phyloP scores from a whole-genome alignment of 2,329 filamentous ascomycete genomes.

The Plectosphaerella cucumerina region DNA sequence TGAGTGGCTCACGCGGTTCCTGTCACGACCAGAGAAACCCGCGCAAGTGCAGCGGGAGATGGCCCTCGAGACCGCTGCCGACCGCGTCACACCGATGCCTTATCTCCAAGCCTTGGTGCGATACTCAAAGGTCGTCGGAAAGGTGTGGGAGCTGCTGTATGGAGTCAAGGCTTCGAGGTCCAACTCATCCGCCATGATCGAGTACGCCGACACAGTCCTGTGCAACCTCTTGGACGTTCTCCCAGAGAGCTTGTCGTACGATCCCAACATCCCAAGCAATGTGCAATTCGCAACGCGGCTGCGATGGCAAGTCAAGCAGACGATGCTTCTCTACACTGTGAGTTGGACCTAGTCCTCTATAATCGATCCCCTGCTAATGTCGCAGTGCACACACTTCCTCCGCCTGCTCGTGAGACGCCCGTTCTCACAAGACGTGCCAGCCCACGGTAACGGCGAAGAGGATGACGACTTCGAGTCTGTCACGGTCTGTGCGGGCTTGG shows the following conservation, averaged over 20 bases:
- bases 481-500: conserved; percentile 5
- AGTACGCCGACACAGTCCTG: conserved; percentile 6
- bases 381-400: conserved; percentile 4
- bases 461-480: conserved; percentile 6
- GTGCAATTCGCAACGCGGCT: conserved; percentile 1
- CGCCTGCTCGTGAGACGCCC: conserved; percentile 6
- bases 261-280: background rate
- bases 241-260: conserved; percentile 3
- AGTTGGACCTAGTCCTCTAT: background rate
- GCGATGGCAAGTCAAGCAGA: conserved; percentile 9
- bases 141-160: conserved; percentile 7
- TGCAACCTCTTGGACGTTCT: conserved; percentile 3
- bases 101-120: conserved; percentile 4
- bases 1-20: conserved; percentile 3
- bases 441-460: background rate
- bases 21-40: background rate
- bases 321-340: conserved; percentile 6
- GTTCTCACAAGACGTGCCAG: background rate
- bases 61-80: background rate
- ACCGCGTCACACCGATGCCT: conserved; percentile 1
- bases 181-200: conserved; percentile 4
- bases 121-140: conserved; percentile 5
- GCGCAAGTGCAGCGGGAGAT: background rate
- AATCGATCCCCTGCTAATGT: background rate
- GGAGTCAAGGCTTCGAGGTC: conserved; percentile 1